Conservation (phyloP, 345 rosid genomes). For the Bruguiera parviflora region DNA sequence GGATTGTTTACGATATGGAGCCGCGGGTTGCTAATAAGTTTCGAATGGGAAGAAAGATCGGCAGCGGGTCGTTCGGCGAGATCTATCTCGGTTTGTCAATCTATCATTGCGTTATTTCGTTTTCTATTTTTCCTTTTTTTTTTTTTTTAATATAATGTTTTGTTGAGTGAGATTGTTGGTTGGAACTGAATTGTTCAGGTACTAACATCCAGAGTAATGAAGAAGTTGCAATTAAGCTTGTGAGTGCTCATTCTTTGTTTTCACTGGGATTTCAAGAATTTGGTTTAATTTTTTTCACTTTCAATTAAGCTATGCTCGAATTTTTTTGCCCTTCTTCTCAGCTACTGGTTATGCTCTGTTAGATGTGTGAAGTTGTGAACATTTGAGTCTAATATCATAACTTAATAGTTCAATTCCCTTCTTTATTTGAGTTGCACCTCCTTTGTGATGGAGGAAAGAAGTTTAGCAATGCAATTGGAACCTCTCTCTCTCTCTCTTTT, state of each 20-base stretch:
- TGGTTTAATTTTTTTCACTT: neutral
- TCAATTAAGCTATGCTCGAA: neutral
- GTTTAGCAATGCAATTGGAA: neutral
- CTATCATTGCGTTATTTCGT: neutral
- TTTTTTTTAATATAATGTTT: neutral
- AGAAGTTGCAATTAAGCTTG: constrained; percentile 97
- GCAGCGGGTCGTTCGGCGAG: constrained; percentile 99
- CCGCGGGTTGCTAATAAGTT: constrained; percentile 90
- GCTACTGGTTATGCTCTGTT: no score
- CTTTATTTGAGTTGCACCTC: no score
- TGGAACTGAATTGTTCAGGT: constrained; percentile 38
- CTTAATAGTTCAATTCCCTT: no score
- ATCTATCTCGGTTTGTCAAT: constrained; percentile 81
- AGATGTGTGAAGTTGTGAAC: no score
- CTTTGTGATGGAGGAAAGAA: neutral
- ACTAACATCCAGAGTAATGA: constrained; percentile 84
- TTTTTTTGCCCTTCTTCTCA: no score
- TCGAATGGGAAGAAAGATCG: constrained; percentile 92
- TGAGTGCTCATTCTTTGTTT: constrained; percentile 33
- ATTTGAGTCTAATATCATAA: no score
- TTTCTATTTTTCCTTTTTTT: neutral
- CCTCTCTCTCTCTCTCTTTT: neutral
- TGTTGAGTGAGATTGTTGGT: neutral
- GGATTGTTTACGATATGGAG: constrained; percentile 46
- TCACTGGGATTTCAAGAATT: neutral